A percentile compares a stretch with the other conserved stretches of the same genome.
phyloP scores from a whole-genome alignment of 1,139 yeast species.

The Barnettozyma hawaiiensis region DNA sequence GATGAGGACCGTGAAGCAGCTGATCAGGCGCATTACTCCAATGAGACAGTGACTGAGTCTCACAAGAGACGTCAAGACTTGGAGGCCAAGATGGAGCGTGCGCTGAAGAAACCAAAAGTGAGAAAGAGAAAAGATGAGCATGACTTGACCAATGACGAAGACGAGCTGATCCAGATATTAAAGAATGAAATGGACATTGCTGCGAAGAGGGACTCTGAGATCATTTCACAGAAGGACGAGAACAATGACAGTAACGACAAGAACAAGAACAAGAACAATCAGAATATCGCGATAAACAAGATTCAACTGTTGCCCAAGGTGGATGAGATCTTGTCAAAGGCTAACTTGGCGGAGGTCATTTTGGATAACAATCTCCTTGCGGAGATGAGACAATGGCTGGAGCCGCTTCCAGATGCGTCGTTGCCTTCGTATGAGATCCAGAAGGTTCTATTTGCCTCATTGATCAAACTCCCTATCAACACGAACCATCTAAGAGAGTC shows the following conservation, averaged over 20 bases:
- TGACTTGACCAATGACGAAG: conserved; percentile 91
- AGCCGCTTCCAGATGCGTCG: conserved; percentile 96
- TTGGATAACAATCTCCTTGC: conserved; percentile 91
- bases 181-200: conserved; percentile 92
- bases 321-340: conserved; percentile 66
- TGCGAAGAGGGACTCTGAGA: conserved; percentile 85
- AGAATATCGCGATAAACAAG: conserved; percentile 75
- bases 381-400: conserved; percentile 94
- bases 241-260: conserved; percentile 14
- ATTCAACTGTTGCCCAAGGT: conserved; percentile 78
- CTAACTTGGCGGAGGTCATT: conserved; percentile 84
- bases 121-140: conserved; percentile 74
- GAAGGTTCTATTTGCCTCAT: conserved; percentile 71
- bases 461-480: conserved; percentile 80
- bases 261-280: conserved; percentile 31
- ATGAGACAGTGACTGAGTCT: conserved; percentile 15
- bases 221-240: conserved; percentile 35
- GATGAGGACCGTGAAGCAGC: conserved; percentile 30
- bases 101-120: conserved; percentile 58
- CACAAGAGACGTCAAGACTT: conserved; percentile 64
- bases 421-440: conserved; percentile 96
- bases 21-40: conserved; percentile 30
- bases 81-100: conserved; percentile 76
- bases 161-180: conserved; percentile 75
- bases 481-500: conserved; percentile 93